Conservation (phyloP, 257 asterid genomes). For the Plectranthus barbatus region DNA sequence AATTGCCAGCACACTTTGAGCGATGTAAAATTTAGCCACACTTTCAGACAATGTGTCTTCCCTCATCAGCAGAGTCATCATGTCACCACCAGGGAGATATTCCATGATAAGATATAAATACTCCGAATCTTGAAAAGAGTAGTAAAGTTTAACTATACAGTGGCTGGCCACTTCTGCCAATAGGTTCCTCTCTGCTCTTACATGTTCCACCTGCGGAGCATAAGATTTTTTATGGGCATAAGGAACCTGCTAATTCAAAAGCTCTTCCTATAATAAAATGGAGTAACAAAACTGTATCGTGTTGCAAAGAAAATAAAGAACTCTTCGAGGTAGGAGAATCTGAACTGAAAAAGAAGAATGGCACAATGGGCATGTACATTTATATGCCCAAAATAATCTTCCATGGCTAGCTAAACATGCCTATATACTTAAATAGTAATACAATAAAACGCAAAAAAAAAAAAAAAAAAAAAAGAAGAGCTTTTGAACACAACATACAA, state of each 20-base stretch:
- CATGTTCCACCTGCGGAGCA: constrained; percentile 73
- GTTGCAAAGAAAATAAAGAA: neutral
- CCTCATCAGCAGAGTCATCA: constrained; percentile 92
- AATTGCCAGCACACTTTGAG: constrained; percentile 83
- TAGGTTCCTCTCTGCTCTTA: constrained; percentile 85
- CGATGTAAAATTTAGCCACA: constrained; percentile 80
- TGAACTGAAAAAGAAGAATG: neutral
- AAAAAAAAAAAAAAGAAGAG: too few relatives aligned
- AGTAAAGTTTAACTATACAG: constrained; percentile 76
- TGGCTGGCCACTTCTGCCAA: constrained; percentile 92
- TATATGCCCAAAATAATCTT: neutral
- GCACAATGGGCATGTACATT: neutral
- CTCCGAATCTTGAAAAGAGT: constrained; percentile 91
- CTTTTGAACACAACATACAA: too few relatives aligned
- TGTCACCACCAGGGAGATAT: constrained; percentile 95
- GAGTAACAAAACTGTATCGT: neutral
- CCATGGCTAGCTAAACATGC: neutral
- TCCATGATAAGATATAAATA: constrained; percentile 90
- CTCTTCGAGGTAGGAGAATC: neutral
- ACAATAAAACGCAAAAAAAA: too few relatives aligned
- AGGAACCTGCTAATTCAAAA: constrained; percentile 1
- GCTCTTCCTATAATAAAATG: neutral
- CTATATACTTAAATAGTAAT: neutral
- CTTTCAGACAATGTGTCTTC: constrained; percentile 74
- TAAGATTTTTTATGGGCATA: neutral